A percentile compares a stretch with the other conserved stretches of the same genome.
phyloP scores from a whole-genome alignment of 805 yeast species.

The Sugiyamaella chiloensis region DNA sequence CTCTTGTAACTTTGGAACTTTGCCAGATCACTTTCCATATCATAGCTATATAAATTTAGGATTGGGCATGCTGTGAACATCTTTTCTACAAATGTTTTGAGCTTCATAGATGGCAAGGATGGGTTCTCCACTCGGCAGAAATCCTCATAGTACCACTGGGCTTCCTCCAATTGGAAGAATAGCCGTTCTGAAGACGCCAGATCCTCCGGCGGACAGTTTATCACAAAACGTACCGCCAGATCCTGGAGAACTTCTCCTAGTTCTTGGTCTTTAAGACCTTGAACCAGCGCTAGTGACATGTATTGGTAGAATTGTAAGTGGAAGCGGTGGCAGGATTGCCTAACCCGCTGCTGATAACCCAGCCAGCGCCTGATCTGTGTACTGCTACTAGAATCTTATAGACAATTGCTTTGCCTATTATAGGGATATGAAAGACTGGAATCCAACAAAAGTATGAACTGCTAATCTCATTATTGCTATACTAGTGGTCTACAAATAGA shows the following conservation, averaged over 20 bases:
- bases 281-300: constrained; percentile 21
- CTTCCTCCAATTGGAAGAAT: constrained; percentile 93
- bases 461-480: too few relatives aligned
- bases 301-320: too few relatives aligned
- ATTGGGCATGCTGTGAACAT: constrained; percentile 75
- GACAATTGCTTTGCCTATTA: background rate
- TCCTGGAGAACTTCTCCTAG: constrained; percentile 44
- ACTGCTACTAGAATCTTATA: background rate
- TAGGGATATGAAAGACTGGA: background rate
- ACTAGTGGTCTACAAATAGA: too few relatives aligned
- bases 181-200: constrained; percentile 75
- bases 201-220: constrained; percentile 91
- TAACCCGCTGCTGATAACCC: background rate
- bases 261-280: constrained; percentile 15
- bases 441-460: too few relatives aligned
- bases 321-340: background rate
- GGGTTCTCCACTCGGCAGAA: constrained; percentile 72
- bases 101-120: constrained; percentile 67
- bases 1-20: constrained; percentile 82
- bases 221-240: constrained; percentile 79
- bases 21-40: constrained; percentile 58
- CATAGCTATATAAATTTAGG: constrained; percentile 30
- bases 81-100: constrained; percentile 69
- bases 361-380: too few relatives aligned
- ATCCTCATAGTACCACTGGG: constrained; percentile 96